Percentiles rank a stretch among this genome's conserved stretches.
phyloP scores from a whole-genome alignment of 495 filamentous ascomycete genomes.

The Apodospora peruviana region DNA sequence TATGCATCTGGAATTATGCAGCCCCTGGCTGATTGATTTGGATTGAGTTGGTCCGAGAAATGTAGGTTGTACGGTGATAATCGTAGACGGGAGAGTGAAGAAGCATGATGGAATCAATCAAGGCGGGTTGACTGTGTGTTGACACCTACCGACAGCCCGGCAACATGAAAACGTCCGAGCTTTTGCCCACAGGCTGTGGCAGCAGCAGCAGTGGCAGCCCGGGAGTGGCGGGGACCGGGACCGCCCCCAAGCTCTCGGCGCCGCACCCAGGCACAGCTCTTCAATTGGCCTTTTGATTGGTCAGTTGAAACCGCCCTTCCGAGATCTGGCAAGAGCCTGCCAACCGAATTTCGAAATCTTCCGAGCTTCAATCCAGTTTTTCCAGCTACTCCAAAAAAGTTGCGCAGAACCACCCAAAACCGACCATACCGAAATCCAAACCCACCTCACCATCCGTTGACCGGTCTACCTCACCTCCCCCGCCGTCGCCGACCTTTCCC shows the following conservation, averaged over 20 bases:
- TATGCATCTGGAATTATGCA: neutral
- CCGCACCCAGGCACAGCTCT: neutral
- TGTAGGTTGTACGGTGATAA: neutral
- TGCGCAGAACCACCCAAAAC: slow-evolving; percentile 24
- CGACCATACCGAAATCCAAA: slow-evolving; percentile 7
- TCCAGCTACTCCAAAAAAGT: slow-evolving; percentile 7
- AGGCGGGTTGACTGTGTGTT: neutral
- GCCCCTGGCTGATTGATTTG: neutral
- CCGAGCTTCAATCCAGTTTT: slow-evolving; percentile 30
- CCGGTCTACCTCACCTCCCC: slow-evolving; percentile 1
- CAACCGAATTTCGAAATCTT: slow-evolving; percentile 31
- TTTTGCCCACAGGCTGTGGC: neutral
- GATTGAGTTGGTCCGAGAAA: neutral
- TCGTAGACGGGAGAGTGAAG: neutral
- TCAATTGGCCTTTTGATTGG: slow-evolving; percentile 20
- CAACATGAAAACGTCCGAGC: neutral
- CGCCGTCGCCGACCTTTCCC: neutral
- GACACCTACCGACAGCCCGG: neutral
- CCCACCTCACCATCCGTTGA: slow-evolving; percentile 2
- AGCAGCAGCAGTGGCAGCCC: too few relatives aligned
- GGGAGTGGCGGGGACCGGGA: too few relatives aligned
- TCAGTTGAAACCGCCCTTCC: slow-evolving; percentile 10
- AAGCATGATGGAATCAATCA: neutral
- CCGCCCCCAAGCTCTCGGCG: neutral
- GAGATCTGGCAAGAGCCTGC: slow-evolving; percentile 12